Evolutionary conservation across 129 eudicot genomes (phyloP), one percentile per base, ranked within the genome.

Genomic region (Glebionis coronaria): DNA sequence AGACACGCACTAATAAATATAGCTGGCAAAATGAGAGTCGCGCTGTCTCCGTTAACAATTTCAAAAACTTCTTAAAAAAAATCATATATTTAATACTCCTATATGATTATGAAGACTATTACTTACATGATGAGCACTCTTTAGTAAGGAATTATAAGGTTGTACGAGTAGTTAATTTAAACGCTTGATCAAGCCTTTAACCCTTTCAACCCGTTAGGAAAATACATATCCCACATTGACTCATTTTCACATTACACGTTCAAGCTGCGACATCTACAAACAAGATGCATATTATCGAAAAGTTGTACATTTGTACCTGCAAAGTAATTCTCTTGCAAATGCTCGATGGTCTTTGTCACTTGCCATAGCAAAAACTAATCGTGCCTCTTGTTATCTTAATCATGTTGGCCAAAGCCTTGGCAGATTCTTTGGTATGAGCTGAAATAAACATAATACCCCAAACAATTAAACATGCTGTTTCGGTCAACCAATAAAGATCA

Each of bases 371-470:
- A 89, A 80, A 70, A 87, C 81, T 79, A 93, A 56, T 19, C 60
- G 67, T 56, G 85, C 70, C 8, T 67, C 61, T 10, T 51, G 81
- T 59, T 75, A 76, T 78, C 61, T 80, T 73, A 70, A 94, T 78
- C 74, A 81, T 89, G 68, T 82, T 72, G 14, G 77, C 90, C 78
- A 94, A 87, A 12, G 99, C 99, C 85, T 80, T 84, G 56, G 93
- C 95, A 71, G 99, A 94, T 63, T 94, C 99, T 76, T 81, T 87
- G 66, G 99, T 89, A 74, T 94, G 99, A 16, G 99, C 99, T 93
- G 99, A 44, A 79, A 61, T 16, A n/a, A n/a, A 27, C 12, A 25
- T 42, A 5, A 46, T 29, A 65, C 10, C n/a, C 10, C n/a, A 60
- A 71, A 65, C 9, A 47, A 46, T 9, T 54, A 13, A 57, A 44